Evolutionary conservation across 495 filamentous ascomycete genomes (phyloP), one percentile per base, ranked within the genome.

Genomic region (Xylaria curta): DNA sequence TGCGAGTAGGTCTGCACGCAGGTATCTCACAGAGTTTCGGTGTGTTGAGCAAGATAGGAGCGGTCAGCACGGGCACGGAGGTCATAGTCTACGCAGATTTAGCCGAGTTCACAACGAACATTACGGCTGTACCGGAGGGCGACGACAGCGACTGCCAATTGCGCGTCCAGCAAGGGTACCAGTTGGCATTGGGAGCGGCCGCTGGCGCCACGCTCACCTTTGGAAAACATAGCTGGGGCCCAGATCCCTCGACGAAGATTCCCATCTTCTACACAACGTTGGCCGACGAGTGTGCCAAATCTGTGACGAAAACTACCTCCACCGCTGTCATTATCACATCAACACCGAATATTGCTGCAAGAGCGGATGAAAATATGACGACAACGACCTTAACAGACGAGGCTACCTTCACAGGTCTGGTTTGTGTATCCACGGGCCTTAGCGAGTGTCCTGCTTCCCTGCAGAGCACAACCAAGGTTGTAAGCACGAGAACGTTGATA

Each of bases 211-310:
- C 85, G 0, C 68, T 88, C 6, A 81, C 78, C 24, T 53, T 88
- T 17, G 78, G 74, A 7, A 26, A 26, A 13, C 72, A 86, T 26
- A 83, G 81, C 9, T 90, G 86, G 86, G 87, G 87, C 7, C 86
- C 85, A 2, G 66, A 76, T 10, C 79, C 84, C 7, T 76, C 79
- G 42, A 85, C 83, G 0, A 81, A 81, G 7, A 81, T 83, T 24
- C 84, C 86, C 0, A 78, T 90, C 66, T 90, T 82, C 71, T 86
- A 86, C 76, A 89, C 86, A 3, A 87, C 83, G 0, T 70, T 89
- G 19, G 80, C 82, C 31, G 79, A 81, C 58, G 73, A 76, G 2
- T 90, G 87, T 75, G 85, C 83, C 21, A 54, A 69, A n/a, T 65
- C 62, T 38, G 63, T 42, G 21, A 65, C 72, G 17, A 79, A 59